Evolutionary conservation across 2,329 filamentous ascomycete species (phyloP).

Genomic region (Apiospora malaysiana): DNA sequence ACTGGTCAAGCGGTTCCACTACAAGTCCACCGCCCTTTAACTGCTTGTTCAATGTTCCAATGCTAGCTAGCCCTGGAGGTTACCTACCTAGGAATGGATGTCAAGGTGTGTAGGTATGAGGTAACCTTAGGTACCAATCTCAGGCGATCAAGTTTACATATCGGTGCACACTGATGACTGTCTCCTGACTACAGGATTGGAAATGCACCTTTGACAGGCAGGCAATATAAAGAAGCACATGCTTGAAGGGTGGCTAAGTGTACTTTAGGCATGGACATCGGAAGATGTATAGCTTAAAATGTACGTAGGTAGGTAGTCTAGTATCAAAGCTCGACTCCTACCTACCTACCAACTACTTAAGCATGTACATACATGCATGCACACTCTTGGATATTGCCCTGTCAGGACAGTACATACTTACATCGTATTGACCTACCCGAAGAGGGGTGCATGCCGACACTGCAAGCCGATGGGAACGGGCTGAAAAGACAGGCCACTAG

Average conservation of each 20-base stretch:
- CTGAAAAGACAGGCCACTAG: not conserved
- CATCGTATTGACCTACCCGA: not conserved
- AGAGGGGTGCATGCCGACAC: not conserved
- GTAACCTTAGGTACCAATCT: no score
- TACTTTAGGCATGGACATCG: not conserved
- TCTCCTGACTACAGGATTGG: not conserved
- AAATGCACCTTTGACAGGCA: conserved; percentile 2
- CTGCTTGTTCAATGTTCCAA: not conserved
- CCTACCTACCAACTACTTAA: not conserved
- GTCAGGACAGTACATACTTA: not conserved
- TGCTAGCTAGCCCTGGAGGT: no score
- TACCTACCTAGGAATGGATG: no score
- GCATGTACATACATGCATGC: not conserved
- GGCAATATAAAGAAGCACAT: not conserved
- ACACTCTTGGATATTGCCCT: not conserved
- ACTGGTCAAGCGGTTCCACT: conserved; percentile 13
- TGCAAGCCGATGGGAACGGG: not conserved
- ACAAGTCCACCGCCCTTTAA: conserved; percentile 16
- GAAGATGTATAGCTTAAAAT: not conserved
- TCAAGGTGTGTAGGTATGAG: no score
- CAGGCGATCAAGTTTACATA: not conserved
- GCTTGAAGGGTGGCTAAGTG: not conserved
- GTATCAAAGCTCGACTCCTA: not conserved
- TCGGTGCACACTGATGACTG: not conserved
- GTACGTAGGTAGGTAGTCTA: no score